Evolutionary conservation across 345 rosid species (phyloP), one percentile per base, ranked within the genome.

Genomic region (Gossypium bickii): DNA sequence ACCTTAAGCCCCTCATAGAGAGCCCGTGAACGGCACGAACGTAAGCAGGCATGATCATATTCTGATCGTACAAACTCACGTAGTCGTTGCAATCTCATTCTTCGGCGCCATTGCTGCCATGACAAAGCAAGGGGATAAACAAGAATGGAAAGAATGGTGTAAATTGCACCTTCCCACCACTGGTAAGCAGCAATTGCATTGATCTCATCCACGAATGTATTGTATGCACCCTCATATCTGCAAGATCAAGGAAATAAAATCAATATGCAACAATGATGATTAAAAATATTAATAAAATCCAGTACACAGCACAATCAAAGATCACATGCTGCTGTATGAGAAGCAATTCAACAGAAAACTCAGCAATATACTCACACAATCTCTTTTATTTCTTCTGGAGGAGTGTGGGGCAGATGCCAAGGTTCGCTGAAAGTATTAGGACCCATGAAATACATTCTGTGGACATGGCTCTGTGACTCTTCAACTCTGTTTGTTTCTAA

Each of bases 1-100:
- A 96, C 99, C 99, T 96, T 96, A 65, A 96, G 88, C 72, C 99
- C 99, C 89, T 96, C 99, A 72, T 96, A 96, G 48, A 96, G 88
- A 82, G 99, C 99, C 70, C 99, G 88, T 17, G 99, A 96, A 77
- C 99, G 98, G 78, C 99, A 96, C 22, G 99, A 96, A 53, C 98
- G 92, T 76, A 96, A 83, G 86, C 98, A 96, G 62, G 98, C 90
- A 86, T 96, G 99, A 67, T 96, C 98, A 85, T 96, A 96, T 81
- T 90, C 99, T 12, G 99, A 96, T 70, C 99, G 92, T 74, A 96
- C 98, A 87, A 89, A 96, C 83, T 96, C 98, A 57, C 99, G 97
- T 58, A 96, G 78, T 58, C 82, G 89, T 80, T 96, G 99, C 83
- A 96, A 81, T 76, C 89, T 92, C 78, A 91, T 76, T 80, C 90